Evolutionary conservation across 352 stramenopile species (phyloP), one percentile per base, ranked within the genome.

Genomic region (Phytophthora idaei): DNA sequence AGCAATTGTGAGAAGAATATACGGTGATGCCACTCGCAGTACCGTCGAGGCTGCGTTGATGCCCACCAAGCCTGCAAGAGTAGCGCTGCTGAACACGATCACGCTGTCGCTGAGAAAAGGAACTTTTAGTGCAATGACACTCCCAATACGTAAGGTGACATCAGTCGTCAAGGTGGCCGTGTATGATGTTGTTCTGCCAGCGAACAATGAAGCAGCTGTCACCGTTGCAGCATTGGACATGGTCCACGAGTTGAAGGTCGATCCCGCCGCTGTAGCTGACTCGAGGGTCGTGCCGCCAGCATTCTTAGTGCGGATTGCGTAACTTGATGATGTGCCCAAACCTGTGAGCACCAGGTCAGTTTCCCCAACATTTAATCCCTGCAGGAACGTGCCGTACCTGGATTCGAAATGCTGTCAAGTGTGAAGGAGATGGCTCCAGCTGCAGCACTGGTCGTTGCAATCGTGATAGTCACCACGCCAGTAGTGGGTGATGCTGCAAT

Each of bases 391-490:
- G 3, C n/a, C 17, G 11, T 42, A 81, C 83, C 83, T 79, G 81
- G 80, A 67, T 87, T 87, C 1, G 74, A 78, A 61, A 92, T 82
- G n/a, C 69, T 73, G 25, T 80, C 69, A 28, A 90, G 50, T 0
- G 69, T 74, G 57, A 92, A 90, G 10, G 61, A 64, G 53, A 90
- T 60, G 5, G 21, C 32, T 12, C 74, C 81, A 21, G 67, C 31
- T 4, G 31, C 9, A 32, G 76, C 58, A 3, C 67, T 46, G 1
- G 58, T 61, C 4, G 50, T 61, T 1, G 37, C 56, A 57, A 90
- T 69, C 4, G 76, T 82, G 64, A 90, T 62, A 0, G 69, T 80
- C 10, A 76, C 68, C 12, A 61, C 57, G 15, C 72, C 64, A 27
- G 51, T 74, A 17, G 71, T 61, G 12, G 73, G 31, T 3, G 67